These are phyloP conservation scores for Penicillium sp. DNA, from an alignment of 2,329 filamentous ascomycete species.

Conservation along the genomic window DNA sequence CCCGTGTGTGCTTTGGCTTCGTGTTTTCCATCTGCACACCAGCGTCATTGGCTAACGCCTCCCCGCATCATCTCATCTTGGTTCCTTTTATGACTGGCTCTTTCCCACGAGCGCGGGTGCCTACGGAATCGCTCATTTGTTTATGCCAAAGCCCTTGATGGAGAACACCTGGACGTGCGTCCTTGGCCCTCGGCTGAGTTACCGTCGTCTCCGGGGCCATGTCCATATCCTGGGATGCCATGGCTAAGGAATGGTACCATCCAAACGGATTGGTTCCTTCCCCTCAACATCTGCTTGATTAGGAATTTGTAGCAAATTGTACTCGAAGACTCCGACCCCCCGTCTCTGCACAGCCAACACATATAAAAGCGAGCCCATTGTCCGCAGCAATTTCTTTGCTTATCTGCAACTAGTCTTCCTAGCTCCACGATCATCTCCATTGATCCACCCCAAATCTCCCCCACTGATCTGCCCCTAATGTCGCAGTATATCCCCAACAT, in stretches of 20 bases:
- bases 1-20: background rate
- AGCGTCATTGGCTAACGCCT: background rate
- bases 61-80: background rate
- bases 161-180: background rate
- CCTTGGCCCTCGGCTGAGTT: background rate
- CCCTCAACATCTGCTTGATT: background rate
- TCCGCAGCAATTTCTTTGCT: background rate
- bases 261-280: background rate
- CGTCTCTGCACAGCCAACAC: background rate
- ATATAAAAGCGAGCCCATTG: background rate
- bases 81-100: background rate
- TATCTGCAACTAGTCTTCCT: background rate
- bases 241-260: background rate
- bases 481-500: conserved; percentile 20
- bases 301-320: background rate
- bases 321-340: background rate
- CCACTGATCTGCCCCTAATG: conserved; percentile 11
- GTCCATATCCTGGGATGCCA: background rate
- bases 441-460: background rate
- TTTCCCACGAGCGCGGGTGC: background rate
- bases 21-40: background rate
- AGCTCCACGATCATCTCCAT: background rate
- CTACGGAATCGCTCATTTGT: background rate
- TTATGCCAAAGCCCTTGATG: background rate
- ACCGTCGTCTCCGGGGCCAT: background rate